Evolutionary conservation across 345 rosid species (phyloP), one percentile per base, ranked within the genome.

Genomic region (Ricinus communis): DNA sequence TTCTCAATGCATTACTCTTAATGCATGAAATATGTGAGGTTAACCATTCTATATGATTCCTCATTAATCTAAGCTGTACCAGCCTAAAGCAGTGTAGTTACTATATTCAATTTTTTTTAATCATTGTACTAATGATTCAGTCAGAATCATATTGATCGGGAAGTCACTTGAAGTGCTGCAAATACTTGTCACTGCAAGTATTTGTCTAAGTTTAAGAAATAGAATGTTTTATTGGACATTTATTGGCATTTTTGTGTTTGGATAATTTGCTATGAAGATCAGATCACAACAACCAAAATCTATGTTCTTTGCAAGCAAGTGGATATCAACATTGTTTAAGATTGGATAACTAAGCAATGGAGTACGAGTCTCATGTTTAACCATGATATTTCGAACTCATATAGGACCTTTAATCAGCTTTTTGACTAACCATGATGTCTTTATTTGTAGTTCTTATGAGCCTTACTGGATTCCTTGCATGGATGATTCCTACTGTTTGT

Each of bases 401-500:
- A n/a, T n/a, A n/a, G n/a, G n/a, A 5, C 54, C 59, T 41, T 27
- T 10, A 53, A 33, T 61, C 41, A 61, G 70, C 60, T 55, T 46
- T 5, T 27, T 68, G 54, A 24, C 65, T 25, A 67, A 38, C 53
- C 54, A 41, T 14, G 28, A 50, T 49, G 27, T 30, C 13, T 60
- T 49, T 30, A 30, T 12, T 3, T 21, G 27, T n/a, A n/a, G n/a
- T n/a, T n/a, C 18, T n/a, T 10, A 25, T 41, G 60, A 18, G 46
- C 36, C 2, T 12, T 53, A 54, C 63, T 14, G 46, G 68, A 31
- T 38, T 22, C 25, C 40, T 66, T 74, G 59, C 5, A 54, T 27
- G 66, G 57, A 38, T 65, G 60, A 59, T 28, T 24, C 33, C 46
- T 56, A 50, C 47, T 71, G 22, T 62, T 47, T 5, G 28, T 38